Percentiles rank a stretch among this genome's conserved stretches.
These are phyloP conservation scores for Amphicarpaea edgeworthii DNA, from an alignment of 306 rosid species.

Conservation along the genomic window DNA sequence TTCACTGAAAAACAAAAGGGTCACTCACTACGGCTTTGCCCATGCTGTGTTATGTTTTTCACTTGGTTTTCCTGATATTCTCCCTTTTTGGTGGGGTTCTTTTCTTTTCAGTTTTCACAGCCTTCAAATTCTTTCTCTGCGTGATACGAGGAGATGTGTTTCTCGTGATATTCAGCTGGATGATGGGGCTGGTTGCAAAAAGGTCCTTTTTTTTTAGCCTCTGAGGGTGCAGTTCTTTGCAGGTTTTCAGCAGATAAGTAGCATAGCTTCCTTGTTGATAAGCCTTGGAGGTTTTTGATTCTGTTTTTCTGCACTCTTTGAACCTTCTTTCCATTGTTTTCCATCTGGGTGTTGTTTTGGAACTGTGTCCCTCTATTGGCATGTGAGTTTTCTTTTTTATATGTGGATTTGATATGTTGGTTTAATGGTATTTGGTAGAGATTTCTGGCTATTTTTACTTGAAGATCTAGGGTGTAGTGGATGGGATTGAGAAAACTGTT, in stretches of 20 bases:
- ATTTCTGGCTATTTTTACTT: not conserved
- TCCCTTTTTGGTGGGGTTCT: constrained; percentile 18
- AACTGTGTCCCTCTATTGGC: constrained; percentile 26
- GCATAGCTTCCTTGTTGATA: constrained; percentile 36
- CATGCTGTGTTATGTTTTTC: not conserved
- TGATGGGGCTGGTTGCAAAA: constrained; percentile 47
- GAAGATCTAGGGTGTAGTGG: constrained; percentile 34
- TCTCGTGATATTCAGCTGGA: constrained; percentile 50
- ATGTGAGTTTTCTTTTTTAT: constrained; percentile 4
- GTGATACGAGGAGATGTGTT: constrained; percentile 13
- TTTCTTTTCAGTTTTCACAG: constrained; percentile 36
- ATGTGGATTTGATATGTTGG: constrained; percentile 41
- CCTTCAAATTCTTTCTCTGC: constrained; percentile 4
- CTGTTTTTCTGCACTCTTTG: constrained; percentile 20
- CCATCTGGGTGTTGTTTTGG: constrained; percentile 25
- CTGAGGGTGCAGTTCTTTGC: constrained; percentile 1
- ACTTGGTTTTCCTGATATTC: constrained; percentile 7
- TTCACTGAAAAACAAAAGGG: constrained; percentile 17
- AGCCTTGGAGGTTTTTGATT: constrained; percentile 23
- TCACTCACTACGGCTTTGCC: constrained; percentile 1
- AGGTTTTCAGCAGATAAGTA: constrained; percentile 60
- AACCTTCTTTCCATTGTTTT: constrained; percentile 14
- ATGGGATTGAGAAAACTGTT: constrained; percentile 26
- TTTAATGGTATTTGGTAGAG: constrained; percentile 33
- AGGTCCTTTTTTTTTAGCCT: constrained; percentile 36